A percentile compares a stretch with the other conserved stretches of the same genome.
These are phyloP conservation scores for Pseudogymnoascus destructans DNA, from an alignment of 2,329 filamentous ascomycete genomes.

Conservation along the genomic window DNA sequence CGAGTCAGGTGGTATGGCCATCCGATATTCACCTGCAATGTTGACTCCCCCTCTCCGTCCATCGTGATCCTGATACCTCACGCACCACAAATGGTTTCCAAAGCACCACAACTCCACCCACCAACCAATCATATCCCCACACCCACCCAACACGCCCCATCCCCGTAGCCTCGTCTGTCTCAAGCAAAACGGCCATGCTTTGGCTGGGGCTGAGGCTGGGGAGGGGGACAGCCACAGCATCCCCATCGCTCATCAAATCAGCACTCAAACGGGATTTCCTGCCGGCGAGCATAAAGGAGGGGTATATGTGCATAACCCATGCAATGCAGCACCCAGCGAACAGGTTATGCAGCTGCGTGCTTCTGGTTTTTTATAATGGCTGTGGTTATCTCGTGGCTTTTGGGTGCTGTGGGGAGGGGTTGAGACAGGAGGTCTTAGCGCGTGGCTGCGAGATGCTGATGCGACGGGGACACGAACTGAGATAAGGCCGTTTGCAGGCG, in stretches of 20 bases:
- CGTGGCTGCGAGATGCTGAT: background rate
- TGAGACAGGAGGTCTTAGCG: background rate
- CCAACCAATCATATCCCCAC: background rate
- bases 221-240: background rate
- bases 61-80: background rate
- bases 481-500: conserved; percentile 4
- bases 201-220: too few relatives aligned
- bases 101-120: background rate
- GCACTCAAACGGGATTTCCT: background rate
- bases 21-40: background rate
- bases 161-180: background rate
- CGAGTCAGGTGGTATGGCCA: conserved; percentile 1
- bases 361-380: background rate
- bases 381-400: conserved; percentile 3
- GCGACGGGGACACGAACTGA: background rate
- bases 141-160: background rate
- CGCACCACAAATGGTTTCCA: background rate
- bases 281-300: conserved; percentile 4
- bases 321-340: background rate
- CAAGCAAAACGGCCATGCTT: background rate
- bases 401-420: background rate
- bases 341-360: background rate
- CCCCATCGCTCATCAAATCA: background rate
- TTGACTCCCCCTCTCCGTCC: background rate
- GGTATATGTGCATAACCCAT: background rate